Evolutionary conservation across 768 basidiomycete species (phyloP).

Genomic region (Agaricus sinodeliciosus): DNA sequence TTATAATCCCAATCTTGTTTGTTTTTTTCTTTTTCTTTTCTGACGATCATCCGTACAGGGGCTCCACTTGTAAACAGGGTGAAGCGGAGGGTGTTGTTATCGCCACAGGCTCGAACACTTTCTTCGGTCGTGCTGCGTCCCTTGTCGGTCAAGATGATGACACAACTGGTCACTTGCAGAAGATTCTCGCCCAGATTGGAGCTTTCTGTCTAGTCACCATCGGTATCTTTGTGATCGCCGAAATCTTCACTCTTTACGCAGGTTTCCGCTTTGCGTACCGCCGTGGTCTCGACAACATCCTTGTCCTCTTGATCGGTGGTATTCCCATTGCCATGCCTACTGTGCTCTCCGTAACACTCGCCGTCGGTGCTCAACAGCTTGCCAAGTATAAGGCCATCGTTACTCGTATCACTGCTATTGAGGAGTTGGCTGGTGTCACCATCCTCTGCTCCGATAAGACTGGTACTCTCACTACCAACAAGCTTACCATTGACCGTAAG

Average conservation of each 20-base stretch:
- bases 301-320: slow-evolving; percentile 98
- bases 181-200: slow-evolving; percentile 96
- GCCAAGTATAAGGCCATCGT: slow-evolving; percentile 99
- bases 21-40: not conserved
- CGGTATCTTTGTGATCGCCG: slow-evolving; percentile 91
- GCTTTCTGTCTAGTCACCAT: slow-evolving; percentile 96
- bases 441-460: slow-evolving; percentile 99
- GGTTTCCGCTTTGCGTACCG: slow-evolving; percentile 90
- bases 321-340: slow-evolving; percentile 99
- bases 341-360: slow-evolving; percentile 94
- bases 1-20: slow-evolving; percentile 17
- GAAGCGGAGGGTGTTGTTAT: slow-evolving; percentile 99
- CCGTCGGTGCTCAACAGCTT: slow-evolving; percentile 97
- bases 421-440: slow-evolving; percentile 96
- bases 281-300: slow-evolving; percentile 93
- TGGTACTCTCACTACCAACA: slow-evolving; percentile 97
- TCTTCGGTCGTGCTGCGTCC: slow-evolving; percentile 98
- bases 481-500: slow-evolving; percentile 92
- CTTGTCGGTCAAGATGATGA: slow-evolving; percentile 98
- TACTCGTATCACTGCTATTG: slow-evolving; percentile 98
- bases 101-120: slow-evolving; percentile 95
- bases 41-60: slow-evolving; percentile 34
- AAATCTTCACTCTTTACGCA: slow-evolving; percentile 92
- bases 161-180: slow-evolving; percentile 96
- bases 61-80: slow-evolving; percentile 98